Evolutionary conservation across 768 basidiomycete species (phyloP).

Genomic region (Hysterangium stoloniferum): DNA sequence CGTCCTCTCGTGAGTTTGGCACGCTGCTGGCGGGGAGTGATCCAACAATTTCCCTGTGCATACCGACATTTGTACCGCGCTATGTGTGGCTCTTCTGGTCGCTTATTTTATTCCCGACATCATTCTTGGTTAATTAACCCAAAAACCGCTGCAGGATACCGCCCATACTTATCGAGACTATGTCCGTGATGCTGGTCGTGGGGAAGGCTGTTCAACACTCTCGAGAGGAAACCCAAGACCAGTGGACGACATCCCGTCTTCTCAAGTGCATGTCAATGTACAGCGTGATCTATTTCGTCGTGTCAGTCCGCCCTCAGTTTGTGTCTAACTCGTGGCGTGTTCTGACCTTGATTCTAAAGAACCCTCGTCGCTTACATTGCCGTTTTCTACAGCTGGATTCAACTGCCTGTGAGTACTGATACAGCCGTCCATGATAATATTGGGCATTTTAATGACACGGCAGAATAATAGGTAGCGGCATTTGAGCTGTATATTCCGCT

Average conservation of each 20-base stretch:
- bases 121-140: not conserved
- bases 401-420: not conserved
- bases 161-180: not conserved
- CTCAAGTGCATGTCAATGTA: not conserved
- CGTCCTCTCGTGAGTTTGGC: not conserved
- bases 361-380: not conserved
- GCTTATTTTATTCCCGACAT: not conserved
- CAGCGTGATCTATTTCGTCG: conserved; percentile 1
- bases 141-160: not conserved
- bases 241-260: not conserved
- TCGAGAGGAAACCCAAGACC: not conserved
- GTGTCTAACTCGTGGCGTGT: not conserved
- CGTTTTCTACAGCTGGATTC: not conserved
- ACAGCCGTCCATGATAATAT: not conserved
- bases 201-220: not conserved
- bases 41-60: too few relatives aligned
- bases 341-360: not conserved
- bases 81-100: not conserved
- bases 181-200: not conserved
- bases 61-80: too few relatives aligned
- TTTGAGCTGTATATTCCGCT: not conserved
- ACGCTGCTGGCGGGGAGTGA: too few relatives aligned
- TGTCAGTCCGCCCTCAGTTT: not conserved
- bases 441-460: not conserved
- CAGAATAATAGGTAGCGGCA: not conserved